Conservation (phyloP, 116 monocot species). For the Posidonia oceanica region DNA sequence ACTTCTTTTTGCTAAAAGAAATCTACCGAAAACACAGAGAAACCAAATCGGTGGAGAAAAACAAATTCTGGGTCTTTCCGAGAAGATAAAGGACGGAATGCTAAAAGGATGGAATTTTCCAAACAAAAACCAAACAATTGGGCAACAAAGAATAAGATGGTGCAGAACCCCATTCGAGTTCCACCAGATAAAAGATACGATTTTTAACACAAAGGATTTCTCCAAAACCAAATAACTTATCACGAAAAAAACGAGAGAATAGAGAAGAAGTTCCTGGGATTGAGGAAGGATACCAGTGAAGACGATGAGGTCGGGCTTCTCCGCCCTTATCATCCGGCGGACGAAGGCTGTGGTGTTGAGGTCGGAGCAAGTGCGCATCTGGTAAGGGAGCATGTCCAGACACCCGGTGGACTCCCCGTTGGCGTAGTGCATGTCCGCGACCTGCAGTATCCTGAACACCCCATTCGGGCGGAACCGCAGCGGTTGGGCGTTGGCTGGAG, state of each 20-base stretch:
- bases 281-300: constrained; percentile 49
- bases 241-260: no score
- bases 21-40: neutral
- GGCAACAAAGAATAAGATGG: no score
- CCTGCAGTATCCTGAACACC: constrained; percentile 87
- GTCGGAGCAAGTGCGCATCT: constrained; percentile 65
- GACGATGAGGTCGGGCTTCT: constrained; percentile 84
- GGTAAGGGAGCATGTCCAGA: constrained; percentile 40
- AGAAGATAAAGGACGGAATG: no score
- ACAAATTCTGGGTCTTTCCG: no score
- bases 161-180: no score
- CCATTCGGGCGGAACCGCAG: constrained; percentile 44
- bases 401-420: constrained; percentile 53
- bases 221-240: no score
- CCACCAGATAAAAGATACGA: no score
- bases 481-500: neutral
- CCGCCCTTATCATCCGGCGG: constrained; percentile 55
- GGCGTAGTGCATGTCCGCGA: constrained; percentile 96
- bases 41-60: no score
- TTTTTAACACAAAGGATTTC: no score
- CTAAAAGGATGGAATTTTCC: no score
- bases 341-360: constrained; percentile 88
- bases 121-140: no score
- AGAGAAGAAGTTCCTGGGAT: no score
- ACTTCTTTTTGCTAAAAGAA: neutral